Percentiles rank a stretch among this genome's conserved stretches.
These are phyloP conservation scores for Entomophthora muscae DNA, from an alignment of 371 early-diverging fungal genomes.

Conservation along the genomic window DNA sequence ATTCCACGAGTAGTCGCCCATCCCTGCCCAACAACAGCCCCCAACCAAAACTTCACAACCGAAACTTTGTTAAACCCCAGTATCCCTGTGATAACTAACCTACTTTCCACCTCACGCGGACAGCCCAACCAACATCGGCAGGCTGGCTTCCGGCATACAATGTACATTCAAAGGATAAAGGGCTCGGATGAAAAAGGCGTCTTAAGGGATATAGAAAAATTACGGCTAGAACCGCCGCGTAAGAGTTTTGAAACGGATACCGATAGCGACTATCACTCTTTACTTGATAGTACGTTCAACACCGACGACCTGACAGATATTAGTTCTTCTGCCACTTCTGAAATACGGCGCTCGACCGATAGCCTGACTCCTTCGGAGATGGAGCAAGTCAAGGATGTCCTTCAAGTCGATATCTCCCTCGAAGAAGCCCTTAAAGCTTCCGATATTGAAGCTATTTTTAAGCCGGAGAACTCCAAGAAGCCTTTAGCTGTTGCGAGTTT, in stretches of 20 bases:
- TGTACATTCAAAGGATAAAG: neutral
- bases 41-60: neutral
- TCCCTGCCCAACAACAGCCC: neutral
- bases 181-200: neutral
- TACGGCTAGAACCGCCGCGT: neutral
- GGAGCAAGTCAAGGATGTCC: neutral
- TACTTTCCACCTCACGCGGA: neutral
- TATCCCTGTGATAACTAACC: neutral
- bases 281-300: neutral
- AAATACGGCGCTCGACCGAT: conserved; percentile 6
- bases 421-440: neutral
- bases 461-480: too few relatives aligned
- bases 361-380: conserved; percentile 5
- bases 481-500: too few relatives aligned
- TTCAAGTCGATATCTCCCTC: neutral
- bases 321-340: neutral
- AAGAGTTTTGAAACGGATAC: conserved; percentile 3
- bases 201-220: conserved; percentile 1
- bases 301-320: neutral
- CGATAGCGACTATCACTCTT: neutral
- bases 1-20: neutral
- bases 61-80: neutral
- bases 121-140: neutral
- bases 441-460: neutral
- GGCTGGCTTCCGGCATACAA: neutral